Conservation (phyloP, 768 basidiomycete species). For the Boletus eberwhitei region DNA sequence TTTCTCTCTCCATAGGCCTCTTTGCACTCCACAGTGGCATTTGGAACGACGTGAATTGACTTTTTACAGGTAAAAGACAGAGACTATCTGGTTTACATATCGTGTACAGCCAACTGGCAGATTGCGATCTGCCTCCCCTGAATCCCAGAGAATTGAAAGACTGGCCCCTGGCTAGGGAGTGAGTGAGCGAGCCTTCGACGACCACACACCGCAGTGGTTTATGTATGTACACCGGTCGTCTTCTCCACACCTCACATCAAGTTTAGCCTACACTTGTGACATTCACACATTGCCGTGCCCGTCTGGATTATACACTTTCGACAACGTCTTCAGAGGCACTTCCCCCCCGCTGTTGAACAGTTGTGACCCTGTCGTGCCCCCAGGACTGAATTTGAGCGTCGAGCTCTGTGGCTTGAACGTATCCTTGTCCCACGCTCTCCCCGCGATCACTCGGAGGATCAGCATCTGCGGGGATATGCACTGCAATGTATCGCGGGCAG, state of each 20-base stretch:
- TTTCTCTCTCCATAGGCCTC: background rate
- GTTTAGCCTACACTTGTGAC: background rate
- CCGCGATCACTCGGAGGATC: slow-evolving; percentile 22
- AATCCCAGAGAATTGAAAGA: background rate
- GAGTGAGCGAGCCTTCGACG: background rate
- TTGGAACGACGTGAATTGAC: slow-evolving; percentile 35
- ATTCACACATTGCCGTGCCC: background rate
- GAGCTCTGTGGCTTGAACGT: background rate
- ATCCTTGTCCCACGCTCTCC: slow-evolving; percentile 11
- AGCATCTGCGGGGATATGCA: slow-evolving; percentile 28
- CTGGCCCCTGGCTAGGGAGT: background rate
- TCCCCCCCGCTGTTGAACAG: background rate
- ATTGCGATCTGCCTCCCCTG: too few species aligned
- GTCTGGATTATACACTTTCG: background rate
- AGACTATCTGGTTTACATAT: background rate
- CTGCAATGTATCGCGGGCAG: slow-evolving; percentile 1
- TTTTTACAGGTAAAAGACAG: too few species aligned
- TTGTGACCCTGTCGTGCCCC: background rate
- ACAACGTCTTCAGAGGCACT: background rate
- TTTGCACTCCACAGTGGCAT: slow-evolving; percentile 41
- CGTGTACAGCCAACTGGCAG: too few species aligned
- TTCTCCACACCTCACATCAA: background rate
- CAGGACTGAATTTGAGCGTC: slow-evolving; percentile 10
- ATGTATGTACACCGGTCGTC: background rate
- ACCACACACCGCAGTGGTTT: background rate